Evolutionary conservation across 192 early-diverging fungal species (phyloP), one percentile per base, ranked within the genome.

Genomic region (Coemansia sp.): DNA sequence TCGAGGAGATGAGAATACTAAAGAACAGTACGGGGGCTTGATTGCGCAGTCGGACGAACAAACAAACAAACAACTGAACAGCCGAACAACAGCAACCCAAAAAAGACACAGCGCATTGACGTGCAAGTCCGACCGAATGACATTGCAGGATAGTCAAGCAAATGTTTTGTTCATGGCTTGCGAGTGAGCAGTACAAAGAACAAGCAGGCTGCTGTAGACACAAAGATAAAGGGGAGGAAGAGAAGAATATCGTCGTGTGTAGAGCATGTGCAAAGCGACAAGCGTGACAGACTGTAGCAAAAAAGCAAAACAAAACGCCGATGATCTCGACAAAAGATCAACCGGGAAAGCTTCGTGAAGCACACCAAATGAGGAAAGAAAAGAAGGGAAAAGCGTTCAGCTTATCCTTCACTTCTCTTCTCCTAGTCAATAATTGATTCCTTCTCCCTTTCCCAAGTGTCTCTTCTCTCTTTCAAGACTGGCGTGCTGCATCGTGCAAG

Each of bases 11-110:
- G 13, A 45, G 42, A 8, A 45, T 8, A 45, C 42, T 3, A 22
- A 54, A 54, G 4, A 49, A 18, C 51, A 54, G 51, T 54, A 54
- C 19, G 8, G 51, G 26, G 51, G 21, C 51, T 54, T 54, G 51
- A 3, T 26, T 54, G 51, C 51, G 51, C 51, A 54, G 51, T 54
- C 51, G 21, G 19, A 8, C 51, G 15, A 54, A 26, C 51, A 54
- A 13, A 26, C n/a, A 49, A 18, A 18, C 1, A 18, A 54, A 54
- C 21, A 49, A 16, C 48, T n/a, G 15, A 15, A 49, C 26, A 26
- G 3, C 26, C 26, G 26, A 26, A 26, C 26, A 26, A 26, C 26
- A 26, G 26, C 26, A 26, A 26, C 26, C 26, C 26, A 26, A 26
- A 26, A 26, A 26, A 26, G 26, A 26, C 26, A 26, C 26, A 2